Base-by-base conservation (phyloP, 1,284 basidiomycete species). In the Cryptococcus sp. region DNA sequence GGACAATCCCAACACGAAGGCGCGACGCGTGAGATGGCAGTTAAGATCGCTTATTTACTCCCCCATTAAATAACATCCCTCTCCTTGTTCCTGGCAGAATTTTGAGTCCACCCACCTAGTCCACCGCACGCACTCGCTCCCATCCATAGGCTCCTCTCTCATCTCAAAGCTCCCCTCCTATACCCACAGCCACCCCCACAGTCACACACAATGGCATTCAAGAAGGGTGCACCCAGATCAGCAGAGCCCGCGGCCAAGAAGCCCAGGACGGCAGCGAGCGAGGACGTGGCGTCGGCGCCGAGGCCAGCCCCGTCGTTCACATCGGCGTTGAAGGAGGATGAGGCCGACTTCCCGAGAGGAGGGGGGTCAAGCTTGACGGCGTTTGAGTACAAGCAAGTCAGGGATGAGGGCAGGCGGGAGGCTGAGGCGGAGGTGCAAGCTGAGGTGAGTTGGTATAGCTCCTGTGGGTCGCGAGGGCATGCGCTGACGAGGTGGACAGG, bases 281-380 rank as follows among this genome's bases (percentile, higher is more conserved):
- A 44, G 20, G 52, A 39, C 18, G 28, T 48, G 13, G 45, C 44
- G 20, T 42, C 53, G n/a, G 54, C 53, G 46, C 67, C 71, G 35
- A 63, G 70, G 53, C 55, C 72, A 38, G 64, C 68, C 3, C 76
- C 75, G 9, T 57, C 73, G 4, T 79, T 78, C 64, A 69, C 67
- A 8, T 78, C 76, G 12, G 65, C 72, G 2, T 73, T 86, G 43
- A 76, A 83, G 39, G 65, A 81, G 43, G 87, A 91, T 46, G 91
- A 95, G 70, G 84, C 92, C 58, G 92, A 97, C 78, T 98, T 98
- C 76, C 94, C 94, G 46, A 85, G 96, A 68, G 96, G 95, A 18
- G 83, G 83, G n/a, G 82, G 83, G 40, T 78, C 80, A 4, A 75
- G 81, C 39, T 83, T 96, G 64, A 96, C 94, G 33, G 87, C 91